phyloP scores from a whole-genome alignment of 2,329 filamentous ascomycete genomes.

The Immersiporthe knoxdaviesiana region DNA sequence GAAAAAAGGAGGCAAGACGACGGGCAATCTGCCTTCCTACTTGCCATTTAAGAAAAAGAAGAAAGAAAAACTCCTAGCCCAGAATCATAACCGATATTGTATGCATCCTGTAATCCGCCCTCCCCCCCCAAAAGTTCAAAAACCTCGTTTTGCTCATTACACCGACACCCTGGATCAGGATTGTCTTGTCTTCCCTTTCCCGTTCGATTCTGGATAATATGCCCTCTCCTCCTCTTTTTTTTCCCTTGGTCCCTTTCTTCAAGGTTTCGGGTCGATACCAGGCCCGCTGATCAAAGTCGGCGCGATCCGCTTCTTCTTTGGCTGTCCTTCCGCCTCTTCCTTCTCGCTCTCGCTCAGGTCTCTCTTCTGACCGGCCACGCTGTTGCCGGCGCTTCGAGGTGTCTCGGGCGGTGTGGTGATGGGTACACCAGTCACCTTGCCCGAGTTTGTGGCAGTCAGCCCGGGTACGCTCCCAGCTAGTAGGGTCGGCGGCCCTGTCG shows the following conservation, averaged over 20 bases:
- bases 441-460: conserved; percentile 74
- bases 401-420: conserved; percentile 92
- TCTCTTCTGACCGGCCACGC: conserved; percentile 59
- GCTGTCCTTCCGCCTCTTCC: conserved; percentile 52
- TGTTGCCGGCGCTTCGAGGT: conserved; percentile 65
- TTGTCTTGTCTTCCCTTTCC: too few relatives aligned
- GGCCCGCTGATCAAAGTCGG: conserved; percentile 59
- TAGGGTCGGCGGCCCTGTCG: conserved; percentile 65
- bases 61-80: too few relatives aligned
- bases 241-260: background rate
- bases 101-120: background rate
- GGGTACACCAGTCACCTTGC: conserved; percentile 65
- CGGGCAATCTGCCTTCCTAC: background rate
- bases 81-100: background rate
- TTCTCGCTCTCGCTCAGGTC: conserved; percentile 60
- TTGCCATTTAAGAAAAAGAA: too few relatives aligned
- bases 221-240: background rate
- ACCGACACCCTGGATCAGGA: background rate
- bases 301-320: conserved; percentile 72
- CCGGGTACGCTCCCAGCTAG: conserved; percentile 77
- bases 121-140: too few relatives aligned
- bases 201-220: background rate
- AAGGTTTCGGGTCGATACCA: conserved; percentile 28
- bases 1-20: background rate
- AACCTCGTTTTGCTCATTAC: background rate